Conservation (phyloP, 2,329 filamentous ascomycete genomes). For the Cytospora schulzeri region DNA sequence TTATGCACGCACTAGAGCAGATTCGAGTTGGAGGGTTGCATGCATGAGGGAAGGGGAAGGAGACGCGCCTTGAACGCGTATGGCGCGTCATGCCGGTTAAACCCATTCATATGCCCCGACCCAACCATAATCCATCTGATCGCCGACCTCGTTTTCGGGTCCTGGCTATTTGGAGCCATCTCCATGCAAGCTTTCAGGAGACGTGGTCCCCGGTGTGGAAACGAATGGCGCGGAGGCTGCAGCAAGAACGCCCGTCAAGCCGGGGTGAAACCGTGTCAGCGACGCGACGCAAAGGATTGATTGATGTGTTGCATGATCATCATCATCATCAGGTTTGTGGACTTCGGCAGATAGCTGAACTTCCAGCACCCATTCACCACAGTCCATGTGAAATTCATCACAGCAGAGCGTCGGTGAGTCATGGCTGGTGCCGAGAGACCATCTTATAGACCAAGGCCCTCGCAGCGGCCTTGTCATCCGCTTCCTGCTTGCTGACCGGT, state of each 20-base stretch:
- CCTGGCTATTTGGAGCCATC: conserved; percentile 13
- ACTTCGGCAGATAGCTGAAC: background rate
- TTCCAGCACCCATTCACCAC: background rate
- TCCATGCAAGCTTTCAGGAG: conserved; percentile 12
- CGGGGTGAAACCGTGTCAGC: conserved; percentile 7
- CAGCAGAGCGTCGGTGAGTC: conserved; percentile 3
- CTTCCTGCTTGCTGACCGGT: conserved; percentile 1
- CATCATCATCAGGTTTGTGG: background rate
- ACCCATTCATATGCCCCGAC: conserved; percentile 13
- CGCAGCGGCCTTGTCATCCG: conserved; percentile 7
- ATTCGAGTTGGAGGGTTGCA: conserved; percentile 12
- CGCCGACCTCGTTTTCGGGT: conserved; percentile 19
- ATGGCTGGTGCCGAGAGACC: conserved; percentile 11
- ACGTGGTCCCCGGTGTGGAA: conserved; percentile 11
- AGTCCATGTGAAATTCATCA: background rate
- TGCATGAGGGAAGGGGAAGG: background rate
- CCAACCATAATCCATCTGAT: conserved; percentile 19
- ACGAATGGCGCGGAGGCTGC: conserved; percentile 17
- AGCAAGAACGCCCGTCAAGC: conserved; percentile 11
- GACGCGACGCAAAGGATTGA: conserved; percentile 5
- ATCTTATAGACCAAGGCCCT: conserved; percentile 4
- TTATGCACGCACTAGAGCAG: conserved; percentile 16
- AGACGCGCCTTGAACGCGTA: conserved; percentile 18
- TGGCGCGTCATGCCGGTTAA: conserved; percentile 24
- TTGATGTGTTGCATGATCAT: conserved; percentile 13